phyloP scores from a whole-genome alignment of 371 early-diverging fungal species.

The Parasitella parasitica region DNA sequence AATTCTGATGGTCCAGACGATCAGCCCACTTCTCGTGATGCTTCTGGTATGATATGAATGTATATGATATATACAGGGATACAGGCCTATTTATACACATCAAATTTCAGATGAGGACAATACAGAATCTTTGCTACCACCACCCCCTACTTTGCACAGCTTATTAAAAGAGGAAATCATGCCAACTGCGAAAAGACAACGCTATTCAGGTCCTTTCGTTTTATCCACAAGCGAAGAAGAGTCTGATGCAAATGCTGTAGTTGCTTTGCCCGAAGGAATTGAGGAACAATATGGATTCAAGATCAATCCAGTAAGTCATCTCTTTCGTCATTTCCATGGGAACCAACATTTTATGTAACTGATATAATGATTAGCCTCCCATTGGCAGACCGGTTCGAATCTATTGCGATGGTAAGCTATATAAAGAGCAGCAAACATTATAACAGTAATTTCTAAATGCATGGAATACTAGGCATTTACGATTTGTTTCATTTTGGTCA shows the following conservation, averaged over 20 bases:
- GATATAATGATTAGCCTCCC: constrained; percentile 52
- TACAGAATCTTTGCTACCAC: constrained; percentile 21
- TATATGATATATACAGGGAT: not conserved
- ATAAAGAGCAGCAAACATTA: not conserved
- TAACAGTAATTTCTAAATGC: not conserved
- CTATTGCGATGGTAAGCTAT: constrained; percentile 77
- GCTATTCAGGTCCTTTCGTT: constrained; percentile 2
- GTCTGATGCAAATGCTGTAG: not conserved
- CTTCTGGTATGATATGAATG: constrained; percentile 21
- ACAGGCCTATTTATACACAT: too few species aligned
- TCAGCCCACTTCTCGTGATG: constrained; percentile 30
- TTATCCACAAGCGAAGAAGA: constrained; percentile 20
- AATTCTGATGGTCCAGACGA: constrained; percentile 12
- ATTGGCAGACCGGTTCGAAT: constrained; percentile 78
- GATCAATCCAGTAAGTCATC: constrained; percentile 25
- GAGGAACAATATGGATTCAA: constrained; percentile 31
- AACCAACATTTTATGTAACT: not conserved
- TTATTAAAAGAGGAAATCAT: not conserved
- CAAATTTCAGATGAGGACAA: constrained; percentile 24
- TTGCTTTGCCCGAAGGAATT: constrained; percentile 24
- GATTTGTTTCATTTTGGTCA: constrained; percentile 97
- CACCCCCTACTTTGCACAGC: not conserved
- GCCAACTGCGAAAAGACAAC: constrained; percentile 9
- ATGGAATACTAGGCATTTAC: constrained; percentile 56
- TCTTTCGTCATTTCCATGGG: not conserved